phyloP scores from a whole-genome alignment of 2,329 filamentous ascomycete genomes.

The Byssochlamys sp. region DNA sequence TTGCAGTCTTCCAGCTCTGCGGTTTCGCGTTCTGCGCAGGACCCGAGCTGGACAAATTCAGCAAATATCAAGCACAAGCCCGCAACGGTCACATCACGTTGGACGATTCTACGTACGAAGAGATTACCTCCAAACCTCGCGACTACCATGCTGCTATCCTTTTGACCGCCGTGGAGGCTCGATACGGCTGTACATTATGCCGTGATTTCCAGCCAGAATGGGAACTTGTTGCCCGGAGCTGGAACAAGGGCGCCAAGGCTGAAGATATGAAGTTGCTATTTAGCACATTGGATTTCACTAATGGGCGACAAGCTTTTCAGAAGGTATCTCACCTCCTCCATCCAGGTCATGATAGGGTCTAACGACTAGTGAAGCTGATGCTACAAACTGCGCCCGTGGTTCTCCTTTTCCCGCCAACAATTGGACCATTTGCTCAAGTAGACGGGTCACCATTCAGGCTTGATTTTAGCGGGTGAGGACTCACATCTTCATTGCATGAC shows the following conservation, averaged over 20 bases:
- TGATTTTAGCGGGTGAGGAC: slow-evolving; percentile 72
- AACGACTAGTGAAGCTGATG: slow-evolving; percentile 54
- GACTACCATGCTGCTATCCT: slow-evolving; percentile 77
- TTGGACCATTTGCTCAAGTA: slow-evolving; percentile 65
- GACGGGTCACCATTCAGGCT: slow-evolving; percentile 64
- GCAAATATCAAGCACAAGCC: slow-evolving; percentile 59
- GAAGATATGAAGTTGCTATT: slow-evolving; percentile 54
- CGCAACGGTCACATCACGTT: slow-evolving; percentile 65
- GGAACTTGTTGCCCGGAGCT: slow-evolving; percentile 75
- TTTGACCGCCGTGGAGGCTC: slow-evolving; percentile 72
- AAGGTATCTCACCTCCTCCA: slow-evolving; percentile 50
- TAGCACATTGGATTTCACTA: slow-evolving; percentile 74
- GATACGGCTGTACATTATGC: slow-evolving; percentile 79
- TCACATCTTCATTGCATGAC: not conserved
- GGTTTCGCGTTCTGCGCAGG: slow-evolving; percentile 35
- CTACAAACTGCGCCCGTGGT: slow-evolving; percentile 91
- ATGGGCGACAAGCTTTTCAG: slow-evolving; percentile 77
- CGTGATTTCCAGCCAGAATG: slow-evolving; percentile 89
- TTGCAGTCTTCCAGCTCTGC: slow-evolving; percentile 32
- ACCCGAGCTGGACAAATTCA: slow-evolving; percentile 58
- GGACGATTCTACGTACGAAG: slow-evolving; percentile 62
- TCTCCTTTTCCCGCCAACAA: slow-evolving; percentile 74
- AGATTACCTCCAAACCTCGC: slow-evolving; percentile 65
- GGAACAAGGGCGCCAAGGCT: slow-evolving; percentile 69
- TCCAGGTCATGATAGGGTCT: not conserved